phyloP scores from a whole-genome alignment of 768 basidiomycete genomes.

The Trametes cubensis region DNA sequence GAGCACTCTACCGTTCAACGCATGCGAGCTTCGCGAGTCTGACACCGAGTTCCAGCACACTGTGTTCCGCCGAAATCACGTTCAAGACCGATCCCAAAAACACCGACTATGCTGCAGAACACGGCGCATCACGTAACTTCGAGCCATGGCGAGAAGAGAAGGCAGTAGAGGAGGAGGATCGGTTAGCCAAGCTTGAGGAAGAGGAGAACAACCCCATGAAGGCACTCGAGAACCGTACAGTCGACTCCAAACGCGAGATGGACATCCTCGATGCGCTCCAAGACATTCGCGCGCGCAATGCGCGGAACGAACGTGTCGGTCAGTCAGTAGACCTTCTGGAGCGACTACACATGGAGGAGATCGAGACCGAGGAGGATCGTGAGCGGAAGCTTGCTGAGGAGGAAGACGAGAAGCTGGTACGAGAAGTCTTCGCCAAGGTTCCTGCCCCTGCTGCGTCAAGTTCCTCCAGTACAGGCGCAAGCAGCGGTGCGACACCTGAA shows the following conservation, averaged over 20 bases:
- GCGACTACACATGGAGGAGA: constrained; percentile 63
- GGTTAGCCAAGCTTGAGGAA: constrained; percentile 82
- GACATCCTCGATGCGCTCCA: constrained; percentile 95
- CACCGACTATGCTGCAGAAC: constrained; percentile 91
- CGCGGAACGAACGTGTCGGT: constrained; percentile 85
- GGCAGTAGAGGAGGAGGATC: constrained; percentile 79
- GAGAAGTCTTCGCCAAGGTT: constrained; percentile 83
- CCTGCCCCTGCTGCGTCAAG: constrained; percentile 38
- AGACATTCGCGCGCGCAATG: constrained; percentile 85
- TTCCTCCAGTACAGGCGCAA: constrained; percentile 8
- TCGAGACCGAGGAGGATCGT: constrained; percentile 77
- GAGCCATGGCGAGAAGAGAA: constrained; percentile 93
- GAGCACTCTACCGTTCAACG: constrained; percentile 28
- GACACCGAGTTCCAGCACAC: constrained; percentile 54
- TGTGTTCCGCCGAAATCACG: constrained; percentile 97
- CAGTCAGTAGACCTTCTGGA: constrained; percentile 71
- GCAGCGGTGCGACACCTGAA: constrained; percentile 26
- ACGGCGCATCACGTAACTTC: constrained; percentile 96
- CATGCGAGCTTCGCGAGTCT: constrained; percentile 32
- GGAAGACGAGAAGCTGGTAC: constrained; percentile 90
- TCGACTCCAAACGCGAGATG: constrained; percentile 96
- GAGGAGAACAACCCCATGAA: constrained; percentile 99
- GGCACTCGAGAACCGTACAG: constrained; percentile 87
- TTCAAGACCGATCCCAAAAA: constrained; percentile 99
- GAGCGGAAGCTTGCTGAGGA: constrained; percentile 74